Evolutionary conservation across 1,284 basidiomycete species (phyloP), one percentile per base, ranked within the genome.

Genomic region (Ceratobasidium sp.): DNA sequence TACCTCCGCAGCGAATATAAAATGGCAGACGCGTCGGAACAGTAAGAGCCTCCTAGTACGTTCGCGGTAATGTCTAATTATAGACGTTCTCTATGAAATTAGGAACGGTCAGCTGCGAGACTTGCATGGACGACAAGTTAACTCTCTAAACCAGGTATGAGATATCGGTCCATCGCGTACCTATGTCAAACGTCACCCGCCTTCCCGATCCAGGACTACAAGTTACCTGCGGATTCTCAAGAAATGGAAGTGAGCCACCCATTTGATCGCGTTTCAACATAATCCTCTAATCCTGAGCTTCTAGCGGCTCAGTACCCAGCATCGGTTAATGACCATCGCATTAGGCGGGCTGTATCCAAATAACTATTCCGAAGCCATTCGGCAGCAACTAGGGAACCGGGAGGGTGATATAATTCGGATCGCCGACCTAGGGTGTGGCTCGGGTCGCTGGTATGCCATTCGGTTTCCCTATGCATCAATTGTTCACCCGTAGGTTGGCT

Each of bases 301-400:
- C 19, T 27, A 74, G 56, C 67, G 65, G 14, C 56, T 66, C 2
- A 29, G 53, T 29, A 75, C 48, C 17, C 74, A 71, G 41, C 74
- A 75, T 48, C 24, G n/a, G 44, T 62, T 63, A 57, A 33, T 71
- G 24, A 9, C 17, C n/a, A 9, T 71, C 17, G 74, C 56, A 1
- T n/a, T 75, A 22, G 74, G 74, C 3, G 74, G 74, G 15, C 56
- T 71, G 1, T 75, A 71, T 36, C 74, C 74, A 17, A 54, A 59
- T 11, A 59, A 59, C 22, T 71, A 57, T 45, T 17, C 54, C 15
- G 45, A 62, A 14, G 36, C 29, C 24, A 67, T 75, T 45, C 54
- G 53, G 29, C 41, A 54, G 15, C 31, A 56, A n/a, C 51, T 75
- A 47, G 57, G 22, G 41, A 54, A 36, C 27, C 65, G 50, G 24